A percentile compares a stretch with the other conserved stretches of the same genome.
Evolutionary conservation across 148 eudicot species (phyloP).

Genomic region (Cornus controversa): DNA sequence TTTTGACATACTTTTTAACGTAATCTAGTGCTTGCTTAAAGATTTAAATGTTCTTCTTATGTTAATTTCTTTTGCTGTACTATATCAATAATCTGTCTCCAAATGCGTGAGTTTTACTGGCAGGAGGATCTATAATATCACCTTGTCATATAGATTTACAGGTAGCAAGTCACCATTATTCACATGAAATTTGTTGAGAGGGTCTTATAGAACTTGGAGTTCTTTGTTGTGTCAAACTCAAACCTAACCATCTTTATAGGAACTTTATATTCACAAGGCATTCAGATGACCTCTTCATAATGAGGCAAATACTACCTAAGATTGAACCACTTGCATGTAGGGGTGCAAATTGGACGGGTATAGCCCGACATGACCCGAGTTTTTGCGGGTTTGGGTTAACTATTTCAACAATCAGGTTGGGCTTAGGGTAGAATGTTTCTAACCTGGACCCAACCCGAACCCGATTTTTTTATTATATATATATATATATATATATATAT

Average conservation of each 20-base stretch:
- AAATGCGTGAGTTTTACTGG: neutral
- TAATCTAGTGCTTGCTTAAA: neutral
- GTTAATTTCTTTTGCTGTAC: neutral
- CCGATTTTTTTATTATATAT: too few species aligned
- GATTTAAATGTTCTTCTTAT: neutral
- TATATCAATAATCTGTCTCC: neutral
- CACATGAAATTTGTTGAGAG: neutral
- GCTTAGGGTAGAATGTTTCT: too few species aligned
- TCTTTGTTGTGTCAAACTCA: too few species aligned
- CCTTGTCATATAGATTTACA: neutral
- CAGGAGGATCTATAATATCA: neutral
- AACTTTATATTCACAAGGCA: neutral
- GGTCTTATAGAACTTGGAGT: neutral
- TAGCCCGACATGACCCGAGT: too few species aligned
- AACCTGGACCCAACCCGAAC: too few species aligned
- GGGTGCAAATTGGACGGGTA: too few species aligned
- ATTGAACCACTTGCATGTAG: too few species aligned
- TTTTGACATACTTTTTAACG: neutral
- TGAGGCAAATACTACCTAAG: too few species aligned
- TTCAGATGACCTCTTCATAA: too few species aligned
- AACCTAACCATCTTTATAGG: neutral
- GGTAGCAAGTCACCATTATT: neutral
- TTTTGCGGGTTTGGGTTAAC: too few species aligned
- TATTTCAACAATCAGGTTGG: too few species aligned
- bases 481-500: too few species aligned